Evolutionary conservation across 768 basidiomycete species (phyloP).

Genomic region (Lactifluus volemus): DNA sequence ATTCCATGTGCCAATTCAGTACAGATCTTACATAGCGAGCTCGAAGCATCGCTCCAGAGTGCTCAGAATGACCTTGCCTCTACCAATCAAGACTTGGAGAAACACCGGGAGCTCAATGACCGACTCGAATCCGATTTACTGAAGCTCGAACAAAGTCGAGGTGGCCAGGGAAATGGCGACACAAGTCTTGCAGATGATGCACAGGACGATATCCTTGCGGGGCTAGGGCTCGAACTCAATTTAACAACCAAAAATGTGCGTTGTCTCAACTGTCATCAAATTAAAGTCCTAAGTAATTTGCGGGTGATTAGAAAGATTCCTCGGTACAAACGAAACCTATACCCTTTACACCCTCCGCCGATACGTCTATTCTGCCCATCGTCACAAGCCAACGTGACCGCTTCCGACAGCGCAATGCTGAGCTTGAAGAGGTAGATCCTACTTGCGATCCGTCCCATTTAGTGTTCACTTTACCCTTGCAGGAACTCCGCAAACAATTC

Average conservation of each 20-base stretch:
- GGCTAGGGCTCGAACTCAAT: conserved; percentile 57
- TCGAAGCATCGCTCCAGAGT: conserved; percentile 58
- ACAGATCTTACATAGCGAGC: conserved; percentile 76
- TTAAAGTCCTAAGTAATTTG: not conserved
- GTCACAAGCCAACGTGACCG: conserved; percentile 95
- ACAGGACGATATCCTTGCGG: conserved; percentile 50
- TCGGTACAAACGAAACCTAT: conserved; percentile 50
- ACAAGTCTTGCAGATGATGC: conserved; percentile 25
- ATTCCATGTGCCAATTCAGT: not conserved
- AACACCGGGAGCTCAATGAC: conserved; percentile 76
- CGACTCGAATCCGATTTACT: conserved; percentile 87
- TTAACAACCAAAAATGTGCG: conserved; percentile 32
- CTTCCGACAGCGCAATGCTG: conserved; percentile 95
- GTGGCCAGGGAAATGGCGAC: conserved; percentile 23
- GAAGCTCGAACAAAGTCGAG: conserved; percentile 50
- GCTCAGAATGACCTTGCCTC: conserved; percentile 49
- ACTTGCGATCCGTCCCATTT: not conserved
- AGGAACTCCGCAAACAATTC: conserved; percentile 95
- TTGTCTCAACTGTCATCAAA: not conserved
- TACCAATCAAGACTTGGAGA: conserved; percentile 59
- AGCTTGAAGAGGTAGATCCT: conserved; percentile 76
- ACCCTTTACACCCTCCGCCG: conserved; percentile 65
- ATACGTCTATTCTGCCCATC: conserved; percentile 95
- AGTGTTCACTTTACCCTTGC: not conserved
- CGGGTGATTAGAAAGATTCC: conserved; percentile 18